Conservation (phyloP, 495 filamentous ascomycete species). For the Daldinia caldariorum region DNA sequence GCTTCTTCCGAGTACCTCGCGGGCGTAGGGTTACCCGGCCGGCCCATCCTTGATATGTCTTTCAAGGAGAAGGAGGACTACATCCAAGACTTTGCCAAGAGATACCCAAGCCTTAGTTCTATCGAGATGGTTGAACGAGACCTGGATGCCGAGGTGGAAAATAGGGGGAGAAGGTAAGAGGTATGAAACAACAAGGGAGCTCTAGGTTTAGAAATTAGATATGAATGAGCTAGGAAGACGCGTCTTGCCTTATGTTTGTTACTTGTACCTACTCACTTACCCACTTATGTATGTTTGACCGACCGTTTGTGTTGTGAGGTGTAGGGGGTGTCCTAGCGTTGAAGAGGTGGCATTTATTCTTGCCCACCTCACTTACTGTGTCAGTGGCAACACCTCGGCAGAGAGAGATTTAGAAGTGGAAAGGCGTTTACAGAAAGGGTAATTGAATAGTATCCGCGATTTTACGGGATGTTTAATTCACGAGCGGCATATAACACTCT, state of each 20-base stretch:
- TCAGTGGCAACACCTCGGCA: constrained; percentile 12
- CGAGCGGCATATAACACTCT: background rate
- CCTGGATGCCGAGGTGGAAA: constrained; percentile 44
- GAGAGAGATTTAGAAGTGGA: constrained; percentile 35
- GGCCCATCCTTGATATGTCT: constrained; percentile 57
- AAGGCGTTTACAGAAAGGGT: constrained; percentile 37
- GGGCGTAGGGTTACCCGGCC: constrained; percentile 55
- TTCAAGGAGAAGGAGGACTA: constrained; percentile 64
- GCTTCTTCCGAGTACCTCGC: constrained; percentile 50
- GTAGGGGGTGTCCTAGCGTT: constrained; percentile 2
- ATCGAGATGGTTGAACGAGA: constrained; percentile 83
- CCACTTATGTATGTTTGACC: background rate
- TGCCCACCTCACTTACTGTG: constrained; percentile 10
- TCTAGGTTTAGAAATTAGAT: background rate
- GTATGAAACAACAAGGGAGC: background rate
- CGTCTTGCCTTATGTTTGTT: background rate
- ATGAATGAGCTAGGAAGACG: background rate
- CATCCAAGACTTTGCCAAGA: constrained; percentile 74
- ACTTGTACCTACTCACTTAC: constrained; percentile 7
- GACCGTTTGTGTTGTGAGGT: background rate
- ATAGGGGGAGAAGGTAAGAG: constrained; percentile 25
- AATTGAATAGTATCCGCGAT: constrained; percentile 40
- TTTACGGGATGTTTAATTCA: background rate
- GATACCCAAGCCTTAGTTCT: constrained; percentile 81
- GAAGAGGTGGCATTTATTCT: constrained; percentile 8